Conservation (phyloP, 177 flowering plant genomes). For the Telopea speciosissima region DNA sequence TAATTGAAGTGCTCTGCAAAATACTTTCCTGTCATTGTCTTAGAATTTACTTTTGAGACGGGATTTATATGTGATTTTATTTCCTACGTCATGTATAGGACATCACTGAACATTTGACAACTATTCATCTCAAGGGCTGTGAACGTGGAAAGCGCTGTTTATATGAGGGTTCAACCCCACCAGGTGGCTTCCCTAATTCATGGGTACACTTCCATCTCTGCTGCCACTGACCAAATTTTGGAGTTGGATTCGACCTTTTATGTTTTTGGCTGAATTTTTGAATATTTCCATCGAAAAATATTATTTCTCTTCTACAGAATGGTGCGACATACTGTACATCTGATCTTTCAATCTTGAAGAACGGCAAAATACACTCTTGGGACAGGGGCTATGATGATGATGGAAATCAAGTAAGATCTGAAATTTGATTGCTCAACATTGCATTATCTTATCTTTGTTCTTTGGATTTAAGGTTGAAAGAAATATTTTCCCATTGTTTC, state of each 20-base stretch:
- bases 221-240: neutral
- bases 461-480: neutral
- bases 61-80: neutral
- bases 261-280: neutral
- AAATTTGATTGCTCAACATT: too few relatives aligned
- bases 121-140: conserved; percentile 76
- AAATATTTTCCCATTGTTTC: neutral
- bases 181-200: conserved; percentile 87
- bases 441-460: neutral
- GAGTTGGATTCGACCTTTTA: neutral
- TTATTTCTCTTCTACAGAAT: conserved; percentile 41
- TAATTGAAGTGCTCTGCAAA: neutral
- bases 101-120: conserved; percentile 84
- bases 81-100: conserved; percentile 43
- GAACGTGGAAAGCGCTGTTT: conserved; percentile 91
- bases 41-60: neutral
- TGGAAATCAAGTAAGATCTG: conserved; percentile 72
- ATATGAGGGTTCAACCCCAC: conserved; percentile 94
- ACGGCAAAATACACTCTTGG: conserved; percentile 75
- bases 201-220: conserved; percentile 48
- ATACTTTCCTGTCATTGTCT: neutral
- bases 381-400: conserved; percentile 88
- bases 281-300: neutral
- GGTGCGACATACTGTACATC: conserved; percentile 85
- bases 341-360: conserved; percentile 71